These are phyloP conservation scores for Thalassiosira livingstoniorum DNA, from an alignment of 352 stramenopile species.

Conservation along the genomic window DNA sequence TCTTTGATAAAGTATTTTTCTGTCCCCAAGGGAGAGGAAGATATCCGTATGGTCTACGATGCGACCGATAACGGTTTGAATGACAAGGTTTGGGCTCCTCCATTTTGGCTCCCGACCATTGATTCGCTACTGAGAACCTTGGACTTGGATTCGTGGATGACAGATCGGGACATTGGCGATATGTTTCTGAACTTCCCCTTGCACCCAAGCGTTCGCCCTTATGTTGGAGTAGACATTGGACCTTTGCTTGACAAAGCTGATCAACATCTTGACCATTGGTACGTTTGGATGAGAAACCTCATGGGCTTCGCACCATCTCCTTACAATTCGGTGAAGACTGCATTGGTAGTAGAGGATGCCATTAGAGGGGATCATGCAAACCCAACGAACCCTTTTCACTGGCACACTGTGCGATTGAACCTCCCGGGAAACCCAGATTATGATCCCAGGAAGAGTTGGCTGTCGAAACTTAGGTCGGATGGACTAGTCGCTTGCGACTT, in stretches of 20 bases:
- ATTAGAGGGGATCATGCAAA: constrained; percentile 20
- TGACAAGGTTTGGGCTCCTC: constrained; percentile 26
- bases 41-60: constrained; percentile 43
- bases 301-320: constrained; percentile 56
- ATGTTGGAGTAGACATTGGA: no score
- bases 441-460: background rate
- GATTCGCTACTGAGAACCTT: constrained; percentile 38
- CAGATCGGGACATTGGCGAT: constrained; percentile 61
- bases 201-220: no score
- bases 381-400: background rate
- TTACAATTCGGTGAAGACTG: constrained; percentile 34
- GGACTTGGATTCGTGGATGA: constrained; percentile 30
- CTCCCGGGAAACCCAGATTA: background rate
- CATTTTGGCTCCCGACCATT: constrained; percentile 31
- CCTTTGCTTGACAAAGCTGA: constrained; percentile 12
- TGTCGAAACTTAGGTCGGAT: background rate
- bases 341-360: constrained; percentile 19
- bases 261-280: background rate
- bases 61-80: constrained; percentile 22
- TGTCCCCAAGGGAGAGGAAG: constrained; percentile 24
- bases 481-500: background rate
- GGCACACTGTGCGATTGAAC: background rate
- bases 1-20: constrained; percentile 57
- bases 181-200: constrained; percentile 75
- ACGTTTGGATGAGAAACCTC: constrained; percentile 25